Conservation (phyloP, 177 flowering plant species). For the Vitis hybrid region DNA sequence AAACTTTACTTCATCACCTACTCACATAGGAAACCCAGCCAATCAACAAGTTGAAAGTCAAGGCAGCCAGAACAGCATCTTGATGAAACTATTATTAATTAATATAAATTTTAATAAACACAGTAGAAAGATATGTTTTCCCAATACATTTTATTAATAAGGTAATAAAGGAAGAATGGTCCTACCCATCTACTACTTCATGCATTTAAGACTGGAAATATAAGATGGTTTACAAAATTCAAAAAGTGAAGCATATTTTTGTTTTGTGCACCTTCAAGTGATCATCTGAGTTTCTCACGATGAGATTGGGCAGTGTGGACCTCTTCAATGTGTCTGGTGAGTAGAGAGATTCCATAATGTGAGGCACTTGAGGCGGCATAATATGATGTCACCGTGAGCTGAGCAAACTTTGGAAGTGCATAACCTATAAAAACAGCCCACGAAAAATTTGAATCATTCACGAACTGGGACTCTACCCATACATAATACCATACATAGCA, state of each 20-base stretch:
- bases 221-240: constrained; percentile 12
- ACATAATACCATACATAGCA: too few species aligned
- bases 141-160: neutral
- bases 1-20: neutral
- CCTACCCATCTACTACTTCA: neutral
- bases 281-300: constrained; percentile 39
- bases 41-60: neutral
- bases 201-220: neutral
- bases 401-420: constrained; percentile 80
- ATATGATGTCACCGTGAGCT: constrained; percentile 87
- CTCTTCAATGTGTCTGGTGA: constrained; percentile 80
- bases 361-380: constrained; percentile 93
- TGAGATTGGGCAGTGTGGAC: constrained; percentile 35
- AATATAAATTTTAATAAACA: neutral
- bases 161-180: neutral
- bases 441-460: neutral
- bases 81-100: neutral
- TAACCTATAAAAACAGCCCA: constrained; percentile 48
- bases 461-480: too few species aligned
- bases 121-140: neutral
- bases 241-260: neutral
- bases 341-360: constrained; percentile 77
- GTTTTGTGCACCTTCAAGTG: constrained; percentile 11
- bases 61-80: neutral
- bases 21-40: neutral